Evolutionary conservation across 2,329 filamentous ascomycete species (phyloP).

Genomic region (Trichoderma sp.): DNA sequence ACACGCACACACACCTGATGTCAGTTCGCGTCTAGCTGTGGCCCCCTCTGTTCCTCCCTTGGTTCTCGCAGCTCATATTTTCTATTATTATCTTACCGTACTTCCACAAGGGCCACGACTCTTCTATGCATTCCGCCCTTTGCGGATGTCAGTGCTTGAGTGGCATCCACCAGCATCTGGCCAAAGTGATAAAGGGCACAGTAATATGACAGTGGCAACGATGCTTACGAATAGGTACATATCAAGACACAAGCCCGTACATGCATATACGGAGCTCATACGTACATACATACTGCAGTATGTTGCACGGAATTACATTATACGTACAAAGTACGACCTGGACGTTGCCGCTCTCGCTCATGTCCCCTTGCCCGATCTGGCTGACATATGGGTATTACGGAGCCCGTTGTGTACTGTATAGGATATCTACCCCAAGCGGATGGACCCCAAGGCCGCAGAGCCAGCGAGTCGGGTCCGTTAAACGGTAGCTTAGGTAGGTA

Average conservation of each 20-base stretch:
- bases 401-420: not conserved
- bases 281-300: not conserved
- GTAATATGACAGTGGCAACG: not conserved
- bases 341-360: not conserved
- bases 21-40: conserved; percentile 13
- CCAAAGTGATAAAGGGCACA: conserved; percentile 5
- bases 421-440: not conserved
- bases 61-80: not conserved
- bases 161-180: not conserved
- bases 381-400: not conserved
- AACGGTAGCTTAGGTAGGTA: not conserved
- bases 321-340: not conserved
- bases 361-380: not conserved
- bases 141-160: not conserved
- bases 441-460: conserved; percentile 5
- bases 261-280: not conserved
- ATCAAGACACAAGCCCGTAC: not conserved
- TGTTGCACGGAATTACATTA: not conserved
- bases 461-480: not conserved
- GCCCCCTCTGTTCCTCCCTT: not conserved
- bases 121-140: conserved; percentile 7
- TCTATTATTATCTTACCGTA: conserved; percentile 7
- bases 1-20: not conserved
- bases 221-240: not conserved
- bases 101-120: not conserved